Conservation (phyloP, 371 early-diverging fungal species). For the Mycotypha africana region DNA sequence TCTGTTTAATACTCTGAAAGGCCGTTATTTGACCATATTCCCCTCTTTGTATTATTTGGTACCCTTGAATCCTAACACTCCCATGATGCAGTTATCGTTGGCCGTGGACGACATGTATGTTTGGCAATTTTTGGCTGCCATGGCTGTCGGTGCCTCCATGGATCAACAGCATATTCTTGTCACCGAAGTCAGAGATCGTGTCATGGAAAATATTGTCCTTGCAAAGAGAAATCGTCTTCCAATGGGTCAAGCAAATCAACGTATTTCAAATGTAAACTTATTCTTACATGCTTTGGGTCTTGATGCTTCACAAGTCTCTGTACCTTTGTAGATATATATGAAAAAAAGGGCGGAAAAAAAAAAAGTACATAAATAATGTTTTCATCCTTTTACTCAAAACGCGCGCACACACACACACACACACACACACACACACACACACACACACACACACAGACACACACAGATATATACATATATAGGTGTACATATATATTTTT, state of each 20-base stretch:
- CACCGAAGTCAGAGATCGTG: constrained; percentile 86
- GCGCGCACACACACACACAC: no score
- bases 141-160: constrained; percentile 89
- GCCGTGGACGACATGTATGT: constrained; percentile 83
- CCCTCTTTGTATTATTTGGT: constrained; percentile 51
- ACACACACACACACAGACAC: no score
- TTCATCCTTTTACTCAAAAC: no score
- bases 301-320: constrained; percentile 81
- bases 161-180: constrained; percentile 92
- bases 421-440: no score
- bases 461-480: no score
- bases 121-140: constrained; percentile 97
- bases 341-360: constrained; percentile 1
- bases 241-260: constrained; percentile 57
- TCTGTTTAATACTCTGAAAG: constrained; percentile 72
- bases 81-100: constrained; percentile 31
- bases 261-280: constrained; percentile 85
- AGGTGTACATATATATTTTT: no score
- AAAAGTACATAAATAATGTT: background rate
- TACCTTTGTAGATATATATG: constrained; percentile 31
- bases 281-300: constrained; percentile 94
- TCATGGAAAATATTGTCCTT: constrained; percentile 73
- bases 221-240: constrained; percentile 59
- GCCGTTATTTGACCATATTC: constrained; percentile 73
- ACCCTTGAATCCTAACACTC: constrained; percentile 43